Evolutionary conservation across 768 basidiomycete genomes (phyloP).

Genomic region (Podaxis sp.): DNA sequence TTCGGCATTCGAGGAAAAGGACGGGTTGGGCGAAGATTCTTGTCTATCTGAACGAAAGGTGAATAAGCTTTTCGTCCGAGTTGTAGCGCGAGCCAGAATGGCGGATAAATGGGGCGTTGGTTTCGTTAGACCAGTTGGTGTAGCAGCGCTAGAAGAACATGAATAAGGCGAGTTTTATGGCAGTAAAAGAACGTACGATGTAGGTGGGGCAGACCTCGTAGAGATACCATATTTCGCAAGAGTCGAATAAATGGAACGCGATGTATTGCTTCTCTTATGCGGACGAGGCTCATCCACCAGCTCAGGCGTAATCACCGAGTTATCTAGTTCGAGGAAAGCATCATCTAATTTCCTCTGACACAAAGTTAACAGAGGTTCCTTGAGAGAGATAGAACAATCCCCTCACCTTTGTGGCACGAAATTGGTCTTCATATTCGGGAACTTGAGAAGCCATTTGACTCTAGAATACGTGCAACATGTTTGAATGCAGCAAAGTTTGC

Average conservation of each 20-base stretch:
- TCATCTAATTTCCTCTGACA: constrained; percentile 78
- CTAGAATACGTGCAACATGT: neutral
- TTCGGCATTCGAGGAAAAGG: constrained; percentile 46
- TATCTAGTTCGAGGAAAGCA: constrained; percentile 71
- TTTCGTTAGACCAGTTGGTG: constrained; percentile 37
- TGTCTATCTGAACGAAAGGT: constrained; percentile 42
- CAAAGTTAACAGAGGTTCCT: neutral
- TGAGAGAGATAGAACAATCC: neutral
- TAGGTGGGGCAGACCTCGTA: neutral
- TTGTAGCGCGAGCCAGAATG: constrained; percentile 66
- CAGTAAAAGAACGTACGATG: neutral
- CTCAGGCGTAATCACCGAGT: constrained; percentile 48
- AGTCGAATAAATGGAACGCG: constrained; percentile 72
- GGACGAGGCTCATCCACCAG: constrained; percentile 38
- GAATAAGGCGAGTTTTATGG: neutral
- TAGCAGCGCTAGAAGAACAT: constrained; percentile 9
- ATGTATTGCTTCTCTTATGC: constrained; percentile 51
- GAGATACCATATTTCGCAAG: constrained; percentile 73
- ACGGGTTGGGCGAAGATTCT: constrained; percentile 29
- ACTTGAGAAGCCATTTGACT: constrained; percentile 3
- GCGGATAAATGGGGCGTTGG: constrained; percentile 69
- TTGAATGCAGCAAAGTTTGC: neutral
- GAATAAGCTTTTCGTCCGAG: constrained; percentile 50
- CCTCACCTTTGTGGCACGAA: constrained; percentile 42
- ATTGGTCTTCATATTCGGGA: constrained; percentile 1